Evolutionary conservation across 306 rosid species (phyloP).

Genomic region (Inga leiocalycina): DNA sequence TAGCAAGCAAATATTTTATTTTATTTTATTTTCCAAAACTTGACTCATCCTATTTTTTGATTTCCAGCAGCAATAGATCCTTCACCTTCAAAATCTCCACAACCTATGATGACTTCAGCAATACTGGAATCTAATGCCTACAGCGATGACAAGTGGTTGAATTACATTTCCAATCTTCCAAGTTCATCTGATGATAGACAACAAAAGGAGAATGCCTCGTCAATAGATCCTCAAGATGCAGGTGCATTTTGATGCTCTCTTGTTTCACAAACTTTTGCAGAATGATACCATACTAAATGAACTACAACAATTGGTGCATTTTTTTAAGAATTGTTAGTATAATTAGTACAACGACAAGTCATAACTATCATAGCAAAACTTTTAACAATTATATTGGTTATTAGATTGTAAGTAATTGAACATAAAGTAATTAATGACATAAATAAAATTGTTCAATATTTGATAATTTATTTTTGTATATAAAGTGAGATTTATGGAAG

Average conservation of each 20-base stretch:
- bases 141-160: background rate
- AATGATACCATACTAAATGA: background rate
- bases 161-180: background rate
- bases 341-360: background rate
- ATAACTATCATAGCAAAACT: background rate
- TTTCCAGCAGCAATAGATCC: background rate
- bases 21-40: background rate
- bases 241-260: background rate
- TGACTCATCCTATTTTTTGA: background rate
- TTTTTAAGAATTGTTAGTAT: background rate
- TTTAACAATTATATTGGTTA: background rate
- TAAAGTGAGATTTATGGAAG: too few relatives aligned
- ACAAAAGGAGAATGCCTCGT: background rate
- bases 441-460: too few relatives aligned
- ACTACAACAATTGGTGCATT: background rate
- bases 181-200: background rate
- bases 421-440: too few relatives aligned
- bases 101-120: background rate
- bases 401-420: too few relatives aligned
- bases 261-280: background rate
- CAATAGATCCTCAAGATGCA: background rate
- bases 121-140: background rate
- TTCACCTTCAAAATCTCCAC: too few relatives aligned
- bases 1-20: too few relatives aligned
- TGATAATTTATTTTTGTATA: too few relatives aligned